Conservation (phyloP, 2,329 filamentous ascomycete genomes). For the Neonectria magnoliae region DNA sequence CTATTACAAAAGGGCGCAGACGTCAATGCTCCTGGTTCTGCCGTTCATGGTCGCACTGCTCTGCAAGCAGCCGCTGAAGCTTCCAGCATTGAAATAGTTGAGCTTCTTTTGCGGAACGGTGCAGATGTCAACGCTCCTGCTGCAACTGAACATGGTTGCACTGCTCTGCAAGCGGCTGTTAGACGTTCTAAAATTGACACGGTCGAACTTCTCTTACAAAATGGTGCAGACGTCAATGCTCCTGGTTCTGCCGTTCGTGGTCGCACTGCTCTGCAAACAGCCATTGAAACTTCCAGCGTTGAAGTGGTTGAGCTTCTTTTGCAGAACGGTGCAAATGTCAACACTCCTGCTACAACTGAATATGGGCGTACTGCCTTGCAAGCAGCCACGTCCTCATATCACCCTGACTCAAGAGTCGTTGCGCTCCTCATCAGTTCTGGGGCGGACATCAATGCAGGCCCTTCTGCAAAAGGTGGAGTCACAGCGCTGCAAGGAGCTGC, state of each 20-base stretch:
- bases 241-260: too few relatives aligned
- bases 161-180: constrained; percentile 14
- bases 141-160: not conserved
- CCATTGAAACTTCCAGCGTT: not conserved
- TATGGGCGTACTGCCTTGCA: constrained; percentile 2
- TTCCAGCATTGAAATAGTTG: too few relatives aligned
- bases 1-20: too few relatives aligned
- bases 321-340: not conserved
- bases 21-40: too few relatives aligned
- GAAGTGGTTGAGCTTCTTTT: not conserved
- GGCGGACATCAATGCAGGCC: constrained; percentile 4
- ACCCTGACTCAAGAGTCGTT: not conserved
- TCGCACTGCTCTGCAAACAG: too few relatives aligned
- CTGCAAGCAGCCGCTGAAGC: too few relatives aligned
- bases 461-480: not conserved
- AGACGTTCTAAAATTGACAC: too few relatives aligned
- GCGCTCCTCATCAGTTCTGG: not conserved
- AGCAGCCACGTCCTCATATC: not conserved
- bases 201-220: too few relatives aligned
- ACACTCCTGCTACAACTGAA: not conserved
- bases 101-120: not conserved
- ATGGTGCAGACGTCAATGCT: too few relatives aligned
- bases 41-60: too few relatives aligned
- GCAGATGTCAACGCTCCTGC: constrained; percentile 9
- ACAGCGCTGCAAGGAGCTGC: constrained; percentile 6